Base-by-base conservation (phyloP, 2,329 filamentous ascomycete species). In the Microsporum audouinii region DNA sequence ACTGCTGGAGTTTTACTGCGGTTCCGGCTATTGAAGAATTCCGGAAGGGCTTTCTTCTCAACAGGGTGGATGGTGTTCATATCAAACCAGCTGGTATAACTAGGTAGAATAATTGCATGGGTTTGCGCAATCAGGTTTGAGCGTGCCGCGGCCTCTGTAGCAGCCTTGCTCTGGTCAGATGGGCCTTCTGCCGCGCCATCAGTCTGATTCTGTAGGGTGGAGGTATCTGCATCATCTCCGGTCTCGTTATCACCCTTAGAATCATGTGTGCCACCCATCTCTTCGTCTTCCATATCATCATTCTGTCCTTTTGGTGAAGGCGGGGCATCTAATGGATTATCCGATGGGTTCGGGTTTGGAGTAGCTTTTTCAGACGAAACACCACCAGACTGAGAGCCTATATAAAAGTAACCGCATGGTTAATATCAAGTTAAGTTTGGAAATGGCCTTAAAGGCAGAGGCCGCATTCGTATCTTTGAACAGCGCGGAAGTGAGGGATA, bases 11-110 rank as follows among this genome's bases (percentile, higher is more conserved):
- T 99, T 78, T 99, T 99, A 84, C 94, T 97, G 69, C 94, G 88
- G 76, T 99, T 99, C 63, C 94, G 85, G 74, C 86, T 92, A 78
- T 99, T 99, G 83, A 99, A 99, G 77, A 97, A 99, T 73, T 99
- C 94, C 23, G 92, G 91, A 66, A 99, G 82, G 5, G 91, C 91
- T 76, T 96, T 99, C 71, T 88, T 88, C 78, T 99, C 94, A 68
- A 96, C 88, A 63, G 85, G 84, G 75, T 96, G 89, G 70, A 99
- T 88, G 57, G 84, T 82, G 73, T 91, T 89, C 92, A 99, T 96
- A 75, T 99, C 94, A 73, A 99, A 99, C 94, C 94, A 99, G 12
- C 89, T 94, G 71, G 91, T 95, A 76, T 99, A 99, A 73, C 92
- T 97, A 27, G 94, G 94, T 27, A 99, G 84, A 65, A 99, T 91